These are phyloP conservation scores for Pyrenula aspistea DNA, from an alignment of 495 filamentous ascomycete species.

Conservation along the genomic window DNA sequence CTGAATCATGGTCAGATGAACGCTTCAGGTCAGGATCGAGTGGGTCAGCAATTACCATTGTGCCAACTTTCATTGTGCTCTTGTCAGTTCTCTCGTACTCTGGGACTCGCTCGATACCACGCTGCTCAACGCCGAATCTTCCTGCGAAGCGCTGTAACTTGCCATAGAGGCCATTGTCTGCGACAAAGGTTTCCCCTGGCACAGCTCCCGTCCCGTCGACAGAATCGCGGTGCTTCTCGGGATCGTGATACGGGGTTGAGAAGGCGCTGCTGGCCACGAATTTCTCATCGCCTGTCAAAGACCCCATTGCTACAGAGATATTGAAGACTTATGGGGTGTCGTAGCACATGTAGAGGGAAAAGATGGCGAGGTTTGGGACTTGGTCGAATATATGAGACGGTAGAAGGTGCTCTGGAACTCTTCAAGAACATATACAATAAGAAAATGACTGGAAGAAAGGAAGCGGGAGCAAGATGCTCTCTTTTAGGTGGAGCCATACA, in stretches of 20 bases:
- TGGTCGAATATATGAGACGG: no score
- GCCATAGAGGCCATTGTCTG: constrained; percentile 49
- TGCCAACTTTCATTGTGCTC: constrained; percentile 55
- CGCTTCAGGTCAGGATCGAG: neutral
- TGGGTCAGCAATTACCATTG: constrained; percentile 47
- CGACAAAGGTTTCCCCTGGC: constrained; percentile 46
- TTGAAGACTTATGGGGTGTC: no score
- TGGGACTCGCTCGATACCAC: constrained; percentile 74
- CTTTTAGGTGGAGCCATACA: no score
- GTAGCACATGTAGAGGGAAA: no score
- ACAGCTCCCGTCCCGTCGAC: constrained; percentile 45
- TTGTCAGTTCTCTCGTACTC: constrained; percentile 58
- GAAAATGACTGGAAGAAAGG: no score
- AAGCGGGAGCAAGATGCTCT: no score
- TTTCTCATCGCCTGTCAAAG: neutral
- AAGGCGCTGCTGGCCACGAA: neutral
- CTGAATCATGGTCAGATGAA: constrained; percentile 22
- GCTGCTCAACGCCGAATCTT: constrained; percentile 58
- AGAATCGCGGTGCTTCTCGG: constrained; percentile 9
- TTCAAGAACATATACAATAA: no score
- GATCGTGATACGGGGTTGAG: neutral
- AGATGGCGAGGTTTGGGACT: no score
- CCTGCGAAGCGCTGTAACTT: constrained; percentile 59
- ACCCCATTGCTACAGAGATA: neutral
- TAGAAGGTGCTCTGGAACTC: no score